Evolutionary conservation across 495 filamentous ascomycete species (phyloP).

Genomic region (Friedmanniomyces simplex): DNA sequence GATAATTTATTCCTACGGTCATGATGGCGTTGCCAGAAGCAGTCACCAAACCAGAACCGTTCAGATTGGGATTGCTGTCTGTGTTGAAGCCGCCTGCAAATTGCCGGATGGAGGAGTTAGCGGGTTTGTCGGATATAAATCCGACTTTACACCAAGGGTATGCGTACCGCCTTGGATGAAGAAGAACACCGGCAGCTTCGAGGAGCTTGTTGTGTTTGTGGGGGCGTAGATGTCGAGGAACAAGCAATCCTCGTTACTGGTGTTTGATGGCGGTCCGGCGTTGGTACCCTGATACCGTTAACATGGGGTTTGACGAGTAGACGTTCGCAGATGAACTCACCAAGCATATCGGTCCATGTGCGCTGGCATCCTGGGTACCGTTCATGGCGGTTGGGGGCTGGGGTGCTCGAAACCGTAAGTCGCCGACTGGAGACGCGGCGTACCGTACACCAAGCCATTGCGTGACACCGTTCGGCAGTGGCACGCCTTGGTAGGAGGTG

Average conservation of each 20-base stretch:
- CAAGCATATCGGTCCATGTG: slow-evolving; percentile 21
- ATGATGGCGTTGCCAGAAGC: slow-evolving; percentile 51
- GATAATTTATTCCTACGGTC: slow-evolving; percentile 61
- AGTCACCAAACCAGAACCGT: slow-evolving; percentile 51
- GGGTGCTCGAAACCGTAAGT: slow-evolving; percentile 50
- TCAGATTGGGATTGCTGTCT: slow-evolving; percentile 55
- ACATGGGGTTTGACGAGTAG: background rate
- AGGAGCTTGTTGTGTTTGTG: slow-evolving; percentile 36
- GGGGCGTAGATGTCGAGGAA: slow-evolving; percentile 67
- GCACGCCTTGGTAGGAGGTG: slow-evolving; percentile 20
- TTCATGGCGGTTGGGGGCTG: slow-evolving; percentile 38
- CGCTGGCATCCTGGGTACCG: slow-evolving; percentile 36
- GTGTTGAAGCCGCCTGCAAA: slow-evolving; percentile 61
- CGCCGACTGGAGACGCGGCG: slow-evolving; percentile 48
- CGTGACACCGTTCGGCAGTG: slow-evolving; percentile 37
- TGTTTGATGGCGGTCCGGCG: slow-evolving; percentile 8
- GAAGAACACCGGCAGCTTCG: slow-evolving; percentile 56
- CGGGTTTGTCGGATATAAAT: too few species aligned
- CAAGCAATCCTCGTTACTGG: slow-evolving; percentile 55
- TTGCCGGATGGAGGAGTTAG: too few species aligned
- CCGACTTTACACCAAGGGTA: too few species aligned
- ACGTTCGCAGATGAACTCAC: background rate
- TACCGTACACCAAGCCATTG: slow-evolving; percentile 60
- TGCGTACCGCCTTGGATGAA: slow-evolving; percentile 73
- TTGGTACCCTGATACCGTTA: background rate